Base-by-base conservation (phyloP, 345 rosid species). In the Excoecaria agallocha region DNA sequence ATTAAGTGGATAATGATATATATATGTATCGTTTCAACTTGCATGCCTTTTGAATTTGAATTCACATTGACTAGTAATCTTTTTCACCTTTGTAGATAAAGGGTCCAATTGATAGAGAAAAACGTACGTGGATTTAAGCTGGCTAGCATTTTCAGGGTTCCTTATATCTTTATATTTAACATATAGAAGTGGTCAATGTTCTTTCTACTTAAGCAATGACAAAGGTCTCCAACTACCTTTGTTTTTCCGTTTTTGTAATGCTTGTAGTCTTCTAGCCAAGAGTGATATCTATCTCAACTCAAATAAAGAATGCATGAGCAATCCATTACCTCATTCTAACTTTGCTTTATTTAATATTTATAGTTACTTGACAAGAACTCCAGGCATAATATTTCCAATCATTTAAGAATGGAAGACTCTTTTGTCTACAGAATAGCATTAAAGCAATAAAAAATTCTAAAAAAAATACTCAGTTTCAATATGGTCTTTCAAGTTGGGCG, bases 61-160 rank as follows among this genome's bases (percentile, higher is more conserved):
- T 45, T 37, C 54, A 66, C 37, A 64, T 17, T 12, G 30, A 12
- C 9, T 1, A 59, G 37, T 19, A 19, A 8, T 4, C 7, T 8
- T 8, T 41, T 41, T 41, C 45, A 20, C n/a, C 61, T 57, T 3
- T 20, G 62, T 22, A 13, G 62, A 58, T 58, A 58, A 22, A 58
- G 35, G 16, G 35, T 58, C 62, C 12, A 17, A 45, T 77, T 25
- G 76, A 50, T 39, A 19, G 30, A 0, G 74, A 39, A 69, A 61
- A 76, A 37, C 80, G 79, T 70, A 37, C 80, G 79, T 70, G 66
- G 69, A 68, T n/a, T 55, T 62, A 43, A 39, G 56, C 54, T 81
- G 84, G 79, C 20, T n/a, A 1, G 16, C 78, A 68, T 65, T 66
- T 69, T 2, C 19, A 24, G 43, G 76, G 70, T 52, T 49, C 69